Base-by-base conservation (phyloP, 2,329 filamentous ascomycete species). In the Sphaerulina vaccinii region DNA sequence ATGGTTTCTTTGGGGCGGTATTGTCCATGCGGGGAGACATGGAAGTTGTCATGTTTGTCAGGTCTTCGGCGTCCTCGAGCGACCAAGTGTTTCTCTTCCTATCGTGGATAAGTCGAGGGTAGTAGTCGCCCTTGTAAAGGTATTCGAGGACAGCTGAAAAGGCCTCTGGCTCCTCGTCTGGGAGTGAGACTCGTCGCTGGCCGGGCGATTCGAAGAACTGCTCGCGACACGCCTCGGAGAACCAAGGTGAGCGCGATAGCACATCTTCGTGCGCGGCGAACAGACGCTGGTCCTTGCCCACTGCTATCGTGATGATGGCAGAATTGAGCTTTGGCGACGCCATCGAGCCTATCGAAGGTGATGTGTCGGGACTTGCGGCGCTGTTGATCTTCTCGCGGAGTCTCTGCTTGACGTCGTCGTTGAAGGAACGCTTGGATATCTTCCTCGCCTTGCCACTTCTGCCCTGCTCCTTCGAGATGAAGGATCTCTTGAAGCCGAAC, bases 201-300 rank as follows among this genome's bases (percentile, higher is more conserved):
- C 74, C 72, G 29, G 65, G 61, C 55, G 75, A 80, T 69, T 87
- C 86, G 72, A 86, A 81, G 75, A 86, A 87, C 70, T 86, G 83
- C 68, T 82, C 83, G 66, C 82, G 84, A 67, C 90, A 67, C 11
- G 62, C 62, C 54, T 65, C 62, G 54, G 65, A 66, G 72, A 96
- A 95, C 73, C 88, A 95, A 61, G 90, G 86, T 70, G 90, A 92
- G 73, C 88, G 83, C 68, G 82, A 83, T 60, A 96, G 83, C 66
- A 96, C 86, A 74, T 96, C 88, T 79, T 96, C 89, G 74, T 96
- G 91, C 68, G 90, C 91, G 65, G 91, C 91, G 79, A 96, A 96
- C 71, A 96, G 80, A 66, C 91, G 87, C 70, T 87, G 86, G 67
- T 96, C 90, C 64, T 76, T 77, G 64, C 91, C 91, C 68, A 96